These are phyloP conservation scores for Sherardia arvensis DNA, from an alignment of 257 asterid genomes.

Conservation along the genomic window DNA sequence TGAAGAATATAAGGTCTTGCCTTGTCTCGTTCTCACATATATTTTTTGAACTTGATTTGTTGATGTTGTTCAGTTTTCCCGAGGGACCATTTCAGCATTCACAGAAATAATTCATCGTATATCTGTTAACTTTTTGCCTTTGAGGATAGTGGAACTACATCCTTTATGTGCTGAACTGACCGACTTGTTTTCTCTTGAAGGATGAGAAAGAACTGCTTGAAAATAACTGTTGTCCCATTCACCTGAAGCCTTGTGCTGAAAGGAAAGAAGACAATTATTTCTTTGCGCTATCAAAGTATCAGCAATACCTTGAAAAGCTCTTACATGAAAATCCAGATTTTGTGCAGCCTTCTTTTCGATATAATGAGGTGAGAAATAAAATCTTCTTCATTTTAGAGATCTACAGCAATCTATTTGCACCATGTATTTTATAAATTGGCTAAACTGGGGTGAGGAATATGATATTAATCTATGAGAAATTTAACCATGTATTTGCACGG, in stretches of 20 bases:
- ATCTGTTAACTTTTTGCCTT: neutral
- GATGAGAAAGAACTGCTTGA: constrained; percentile 90
- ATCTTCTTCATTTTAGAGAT: constrained; percentile 3
- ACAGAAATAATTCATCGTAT: neutral
- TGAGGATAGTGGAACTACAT: neutral
- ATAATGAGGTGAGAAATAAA: constrained; percentile 58
- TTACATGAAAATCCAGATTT: constrained; percentile 62
- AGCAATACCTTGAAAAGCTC: constrained; percentile 54
- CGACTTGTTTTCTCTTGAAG: constrained; percentile 31
- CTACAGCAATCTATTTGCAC: neutral
- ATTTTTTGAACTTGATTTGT: constrained; percentile 9
- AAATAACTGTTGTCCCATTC: constrained; percentile 75
- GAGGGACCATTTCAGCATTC: neutral
- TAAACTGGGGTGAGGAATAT: neutral
- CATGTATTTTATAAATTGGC: neutral
- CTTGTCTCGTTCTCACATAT: constrained; percentile 8
- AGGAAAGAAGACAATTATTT: constrained; percentile 95
- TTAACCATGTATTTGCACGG: too few relatives aligned
- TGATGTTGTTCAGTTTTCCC: neutral
- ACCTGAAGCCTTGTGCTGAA: constrained; percentile 74
- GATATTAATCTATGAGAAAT: neutral
- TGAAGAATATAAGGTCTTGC: constrained; percentile 86
- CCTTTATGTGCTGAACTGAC: neutral
- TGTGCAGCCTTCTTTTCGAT: constrained; percentile 84
- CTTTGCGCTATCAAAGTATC: constrained; percentile 92